Evolutionary conservation across 2,329 filamentous ascomycete genomes (phyloP), one percentile per base, ranked within the genome.

Genomic region (Mycogone perniciosa): DNA sequence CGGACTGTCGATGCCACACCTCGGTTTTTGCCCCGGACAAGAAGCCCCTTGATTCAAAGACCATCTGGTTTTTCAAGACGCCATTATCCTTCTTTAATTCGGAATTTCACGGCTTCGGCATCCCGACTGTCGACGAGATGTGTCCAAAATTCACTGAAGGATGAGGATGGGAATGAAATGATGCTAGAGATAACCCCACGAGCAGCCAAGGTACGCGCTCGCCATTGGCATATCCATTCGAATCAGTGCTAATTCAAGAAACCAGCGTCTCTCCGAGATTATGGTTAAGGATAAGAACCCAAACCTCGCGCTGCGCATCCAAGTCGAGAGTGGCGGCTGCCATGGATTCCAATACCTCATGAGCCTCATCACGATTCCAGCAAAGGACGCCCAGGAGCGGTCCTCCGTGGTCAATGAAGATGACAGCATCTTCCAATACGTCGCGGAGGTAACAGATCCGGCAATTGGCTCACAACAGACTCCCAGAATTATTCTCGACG

Each of bases 341-440:
- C 93, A 99, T 70, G 93, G 93, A 45, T 99, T 99, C 68, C 93
- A 99, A 67, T 99, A 99, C 65, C 74, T 95, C 43, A 96, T 99
- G 88, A 88, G 85, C 11, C 77, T 97, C 4, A 85, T 89, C 2
- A 81, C 80, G 0, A 70, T 85, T 1, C 81, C 81, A 0, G 54
- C 64, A 5, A 60, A 65, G 43, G 64, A 65, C 11, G 54, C 65
- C 0, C 60, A 65, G 4, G 61, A 69, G 30, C 64, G 62, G 59
- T 60, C 66, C 6, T 62, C 70, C 2, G 57, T 64, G 5, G 59
- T 77, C 6, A 67, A 79, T 29, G 84, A 90, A 54, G 93, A 97
- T 61, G 93, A 99, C 64, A 93, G 87, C 0, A 76, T 97, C 27
- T 96, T 97, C 60, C 82, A 88, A 56, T 88, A 84, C 44, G 72